Base-by-base conservation (phyloP, 768 basidiomycete genomes). In the Leccinellum luteum region DNA sequence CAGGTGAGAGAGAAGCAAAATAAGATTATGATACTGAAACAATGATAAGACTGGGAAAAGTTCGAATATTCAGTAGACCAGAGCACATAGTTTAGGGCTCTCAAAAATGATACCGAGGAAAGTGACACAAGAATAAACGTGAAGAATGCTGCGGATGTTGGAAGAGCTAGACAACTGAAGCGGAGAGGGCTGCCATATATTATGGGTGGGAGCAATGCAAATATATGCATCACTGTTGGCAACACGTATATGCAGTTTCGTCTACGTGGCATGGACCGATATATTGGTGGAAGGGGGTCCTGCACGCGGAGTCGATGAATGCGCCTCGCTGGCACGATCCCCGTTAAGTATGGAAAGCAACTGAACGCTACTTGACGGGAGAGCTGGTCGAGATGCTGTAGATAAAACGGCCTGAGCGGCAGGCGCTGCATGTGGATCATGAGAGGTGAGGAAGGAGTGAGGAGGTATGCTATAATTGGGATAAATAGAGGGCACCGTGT, bases 281-380 rank as follows among this genome's bases (percentile, higher is more conserved):
- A 56, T 52, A 34, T 44, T 60, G 28, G 51, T 48, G 14, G 62
- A 51, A 12, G 60, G 55, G 30, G 50, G 55, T 17, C 56, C 53
- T 8, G 57, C 38, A 34, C 54, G 61, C 30, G 61, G 52, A 53
- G 30, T 45, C 31, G 61, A 44, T 43, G 57, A 25, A 54, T 57
- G 54, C 13, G 52, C 4, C 27, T 55, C 56, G 30, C 49, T 63
- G 52, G 47, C 58, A 30, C 60, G 64, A 51, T 65, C 67, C 49
- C 67, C 67, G 43, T 75, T 75, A 25, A 75, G 67, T 54, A 76
- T 73, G 27, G 74, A 76, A 55, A 74, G 66, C 35, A 76, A 38
- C 59, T 75, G 70, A 14, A 57, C 62, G 45, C 65, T 69, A 57
- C 68, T 65, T 48, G 68, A 60, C 6, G 63, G 58, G 12, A 60